Conservation (phyloP, 2,329 filamentous ascomycete species). For the Colletotrichum agaves region DNA sequence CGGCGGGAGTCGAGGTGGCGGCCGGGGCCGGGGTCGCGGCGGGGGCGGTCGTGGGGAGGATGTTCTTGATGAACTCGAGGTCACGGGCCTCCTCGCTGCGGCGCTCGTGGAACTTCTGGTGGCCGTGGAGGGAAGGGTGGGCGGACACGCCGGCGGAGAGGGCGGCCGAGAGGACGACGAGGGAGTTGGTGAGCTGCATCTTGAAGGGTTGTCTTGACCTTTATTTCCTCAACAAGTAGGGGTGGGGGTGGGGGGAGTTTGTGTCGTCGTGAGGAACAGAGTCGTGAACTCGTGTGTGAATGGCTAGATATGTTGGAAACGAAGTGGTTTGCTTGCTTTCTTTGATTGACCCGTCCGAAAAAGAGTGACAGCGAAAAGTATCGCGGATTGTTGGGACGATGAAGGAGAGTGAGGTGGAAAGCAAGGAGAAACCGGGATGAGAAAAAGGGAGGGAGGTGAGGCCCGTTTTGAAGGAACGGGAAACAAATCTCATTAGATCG, state of each 20-base stretch:
- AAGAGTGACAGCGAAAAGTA: constrained; percentile 38
- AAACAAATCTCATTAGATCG: constrained; percentile 32
- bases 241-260: no score
- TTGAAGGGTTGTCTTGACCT: not conserved
- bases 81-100: constrained; percentile 29
- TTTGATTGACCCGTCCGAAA: constrained; percentile 36
- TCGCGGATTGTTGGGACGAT: constrained; percentile 36
- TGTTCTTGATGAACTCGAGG: constrained; percentile 27
- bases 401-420: constrained; percentile 21
- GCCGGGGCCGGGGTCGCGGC: not conserved
- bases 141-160: constrained; percentile 51
- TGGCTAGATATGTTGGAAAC: constrained; percentile 10
- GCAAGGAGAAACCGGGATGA: constrained; percentile 1
- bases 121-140: constrained; percentile 52
- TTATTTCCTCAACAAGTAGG: no score
- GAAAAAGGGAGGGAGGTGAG: constrained; percentile 31
- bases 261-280: constrained; percentile 5
- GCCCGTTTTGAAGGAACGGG: constrained; percentile 32
- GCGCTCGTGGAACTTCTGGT: constrained; percentile 45
- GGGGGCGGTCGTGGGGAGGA: constrained; percentile 1
- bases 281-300: constrained; percentile 26
- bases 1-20: constrained; percentile 42
- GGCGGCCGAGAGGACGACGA: constrained; percentile 52
- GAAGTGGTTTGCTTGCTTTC: constrained; percentile 5
- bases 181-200: constrained; percentile 55